Evolutionary conservation across 1,284 basidiomycete genomes (phyloP), one percentile per base, ranked within the genome.

Genomic region (Apiotrichum brassicae): DNA sequence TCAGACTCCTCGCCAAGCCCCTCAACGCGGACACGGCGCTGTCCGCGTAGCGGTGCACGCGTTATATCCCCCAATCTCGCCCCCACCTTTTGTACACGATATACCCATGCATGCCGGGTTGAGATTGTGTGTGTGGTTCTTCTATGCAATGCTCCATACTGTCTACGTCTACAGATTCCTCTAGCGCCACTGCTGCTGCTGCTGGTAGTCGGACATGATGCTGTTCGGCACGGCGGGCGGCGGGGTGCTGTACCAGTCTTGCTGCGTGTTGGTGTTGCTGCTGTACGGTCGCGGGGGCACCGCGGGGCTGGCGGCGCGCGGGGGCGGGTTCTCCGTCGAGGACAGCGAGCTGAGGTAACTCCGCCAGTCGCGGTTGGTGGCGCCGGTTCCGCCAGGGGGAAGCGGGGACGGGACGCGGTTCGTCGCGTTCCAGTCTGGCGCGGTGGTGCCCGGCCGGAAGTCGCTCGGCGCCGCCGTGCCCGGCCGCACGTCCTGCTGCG

Each of bases 1-100:
- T 90, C 66, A 79, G 78, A 63, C 55, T 74, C 20, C 53, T 66
- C 18, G 57, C 59, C 25, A 67, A 66, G 46, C 70, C 71, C 14
- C 54, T 74, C 26, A 70, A 73, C 45, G 57, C 55, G 20, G 70
- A 72, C 46, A 52, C 55, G 8, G 67, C 70, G 6, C 24, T 44
- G 33, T 22, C 40, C 16, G 25, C 25, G 16, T 42, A 32, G 25
- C 7, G 6, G 36, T 12, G 12, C 20, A 8, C 13, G 18, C n/a
- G 7, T 14, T n/a, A 35, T 4, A 19, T 13, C n/a, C 6, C 19
- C 13, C 36, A n/a, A 35, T 39, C 4, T n/a, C 13, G 39, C 7
- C 22, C 38, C 28, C 40, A 26, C 19, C 40, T 28, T 28, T 19
- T 42, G 40, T 42, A 42, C 28, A 24, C 25, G 40, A 30, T 42